phyloP scores from a whole-genome alignment of 179 eudicot genomes.

The Beta corolliflora region DNA sequence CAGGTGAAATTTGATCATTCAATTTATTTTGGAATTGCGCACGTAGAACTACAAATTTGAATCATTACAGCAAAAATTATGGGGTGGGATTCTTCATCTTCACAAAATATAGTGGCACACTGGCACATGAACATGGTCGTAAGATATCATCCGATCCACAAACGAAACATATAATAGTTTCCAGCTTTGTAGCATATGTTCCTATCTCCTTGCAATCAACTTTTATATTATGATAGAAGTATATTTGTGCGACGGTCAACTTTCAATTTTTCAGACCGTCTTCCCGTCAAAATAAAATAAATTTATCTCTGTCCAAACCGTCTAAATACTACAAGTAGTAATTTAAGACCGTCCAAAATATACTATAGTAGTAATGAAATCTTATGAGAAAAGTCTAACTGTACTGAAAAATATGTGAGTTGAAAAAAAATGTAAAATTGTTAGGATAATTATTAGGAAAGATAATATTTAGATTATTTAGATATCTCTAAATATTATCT shows the following conservation, averaged over 20 bases:
- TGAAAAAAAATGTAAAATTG: too few species aligned
- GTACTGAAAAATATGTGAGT: too few species aligned
- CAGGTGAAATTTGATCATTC: too few species aligned
- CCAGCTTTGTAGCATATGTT: background rate
- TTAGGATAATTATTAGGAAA: too few species aligned
- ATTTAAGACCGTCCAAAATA: too few species aligned
- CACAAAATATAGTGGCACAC: slow-evolving; percentile 1
- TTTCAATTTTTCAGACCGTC: background rate
- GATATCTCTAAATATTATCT: too few species aligned
- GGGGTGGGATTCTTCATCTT: background rate
- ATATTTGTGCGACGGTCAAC: background rate
- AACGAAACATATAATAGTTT: background rate
- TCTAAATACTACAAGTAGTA: too few species aligned
- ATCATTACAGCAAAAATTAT: background rate
- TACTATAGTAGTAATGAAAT: too few species aligned
- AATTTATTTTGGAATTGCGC: background rate
- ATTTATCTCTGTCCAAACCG: too few species aligned
- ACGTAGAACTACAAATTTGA: background rate
- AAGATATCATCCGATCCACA: slow-evolving; percentile 8
- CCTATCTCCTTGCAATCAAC: background rate
- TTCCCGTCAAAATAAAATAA: background rate
- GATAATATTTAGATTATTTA: too few species aligned
- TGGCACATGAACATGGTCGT: slow-evolving; percentile 3
- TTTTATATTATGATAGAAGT: background rate
- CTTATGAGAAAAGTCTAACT: too few species aligned